phyloP scores from a whole-genome alignment of 345 rosid genomes.

The Alliaria petiolata region DNA sequence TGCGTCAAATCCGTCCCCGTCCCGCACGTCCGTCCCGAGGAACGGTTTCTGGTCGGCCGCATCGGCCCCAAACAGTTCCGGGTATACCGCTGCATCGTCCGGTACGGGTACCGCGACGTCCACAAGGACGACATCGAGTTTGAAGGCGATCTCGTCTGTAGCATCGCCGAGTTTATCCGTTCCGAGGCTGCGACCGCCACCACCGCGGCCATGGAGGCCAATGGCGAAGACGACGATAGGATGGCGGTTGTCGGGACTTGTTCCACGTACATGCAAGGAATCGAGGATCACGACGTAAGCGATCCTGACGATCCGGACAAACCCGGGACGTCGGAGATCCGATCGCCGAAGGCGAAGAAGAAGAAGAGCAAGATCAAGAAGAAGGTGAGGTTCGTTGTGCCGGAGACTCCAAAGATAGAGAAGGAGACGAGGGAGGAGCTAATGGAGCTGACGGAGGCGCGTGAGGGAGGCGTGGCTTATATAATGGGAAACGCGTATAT shows the following conservation, averaged over 20 bases:
- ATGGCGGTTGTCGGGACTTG: conserved; percentile 89
- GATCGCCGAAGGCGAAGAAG: conserved; percentile 49
- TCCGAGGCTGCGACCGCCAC: conserved; percentile 35
- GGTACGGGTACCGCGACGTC: conserved; percentile 86
- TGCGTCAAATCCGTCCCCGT: conserved; percentile 95
- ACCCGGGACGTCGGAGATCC: conserved; percentile 69
- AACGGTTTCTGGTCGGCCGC: conserved; percentile 77
- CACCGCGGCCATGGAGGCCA: conserved; percentile 9
- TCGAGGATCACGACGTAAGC: conserved; percentile 39
- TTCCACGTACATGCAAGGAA: conserved; percentile 52
- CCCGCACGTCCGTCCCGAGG: conserved; percentile 86
- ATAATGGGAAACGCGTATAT: conserved; percentile 83
- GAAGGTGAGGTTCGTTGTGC: conserved; percentile 72
- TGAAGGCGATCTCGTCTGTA: conserved; percentile 83
- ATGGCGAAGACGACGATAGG: conserved; percentile 37
- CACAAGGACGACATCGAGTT: conserved; percentile 91
- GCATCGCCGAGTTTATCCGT: conserved; percentile 82
- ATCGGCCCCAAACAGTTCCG: conserved; percentile 76
- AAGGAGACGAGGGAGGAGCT: conserved; percentile 56
- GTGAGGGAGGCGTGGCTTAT: conserved; percentile 87
- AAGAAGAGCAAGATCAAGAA: conserved; percentile 47
- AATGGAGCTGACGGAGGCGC: conserved; percentile 71
- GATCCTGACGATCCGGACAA: conserved; percentile 27
- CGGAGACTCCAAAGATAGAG: conserved; percentile 67
- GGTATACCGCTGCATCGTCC: conserved; percentile 84